Evolutionary conservation across 257 asterid species (phyloP).

Genomic region (Jacaranda copaia): DNA sequence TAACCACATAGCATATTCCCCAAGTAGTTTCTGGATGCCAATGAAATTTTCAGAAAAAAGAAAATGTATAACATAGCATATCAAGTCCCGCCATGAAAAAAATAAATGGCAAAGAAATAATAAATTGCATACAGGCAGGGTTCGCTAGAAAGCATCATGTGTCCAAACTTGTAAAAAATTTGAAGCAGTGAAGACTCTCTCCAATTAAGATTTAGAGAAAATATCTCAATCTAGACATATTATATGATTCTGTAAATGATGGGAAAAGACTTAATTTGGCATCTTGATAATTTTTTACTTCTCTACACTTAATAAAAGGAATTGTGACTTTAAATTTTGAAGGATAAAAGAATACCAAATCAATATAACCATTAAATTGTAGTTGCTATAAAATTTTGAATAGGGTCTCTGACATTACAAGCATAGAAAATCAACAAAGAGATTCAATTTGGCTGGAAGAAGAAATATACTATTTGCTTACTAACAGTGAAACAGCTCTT

Average conservation of each 20-base stretch:
- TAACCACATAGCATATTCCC: slow-evolving; percentile 80
- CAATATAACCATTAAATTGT: slow-evolving; percentile 1
- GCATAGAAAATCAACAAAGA: background rate
- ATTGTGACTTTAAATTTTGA: background rate
- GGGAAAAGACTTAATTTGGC: background rate
- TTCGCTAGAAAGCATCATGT: slow-evolving; percentile 16
- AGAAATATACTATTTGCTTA: background rate
- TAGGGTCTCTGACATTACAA: slow-evolving; percentile 9
- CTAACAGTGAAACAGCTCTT: background rate
- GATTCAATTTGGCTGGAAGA: slow-evolving; percentile 3
- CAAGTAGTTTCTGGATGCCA: slow-evolving; percentile 70
- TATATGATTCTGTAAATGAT: slow-evolving; percentile 12
- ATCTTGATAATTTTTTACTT: background rate
- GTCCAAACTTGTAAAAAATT: background rate
- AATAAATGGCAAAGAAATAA: background rate
- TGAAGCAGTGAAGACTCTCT: slow-evolving; percentile 18
- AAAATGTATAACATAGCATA: background rate
- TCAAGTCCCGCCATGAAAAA: slow-evolving; percentile 20
- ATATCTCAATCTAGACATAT: background rate
- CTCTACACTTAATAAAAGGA: slow-evolving; percentile 12
- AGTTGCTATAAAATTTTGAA: background rate
- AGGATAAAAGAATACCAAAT: background rate
- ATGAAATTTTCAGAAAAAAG: slow-evolving; percentile 16
- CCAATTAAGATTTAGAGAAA: background rate
- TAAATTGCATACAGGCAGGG: slow-evolving; percentile 7